A percentile compares a stretch with the other conserved stretches of the same genome.
Conservation (phyloP, 1,284 basidiomycete species). For the Malassezia dermatis region DNA sequence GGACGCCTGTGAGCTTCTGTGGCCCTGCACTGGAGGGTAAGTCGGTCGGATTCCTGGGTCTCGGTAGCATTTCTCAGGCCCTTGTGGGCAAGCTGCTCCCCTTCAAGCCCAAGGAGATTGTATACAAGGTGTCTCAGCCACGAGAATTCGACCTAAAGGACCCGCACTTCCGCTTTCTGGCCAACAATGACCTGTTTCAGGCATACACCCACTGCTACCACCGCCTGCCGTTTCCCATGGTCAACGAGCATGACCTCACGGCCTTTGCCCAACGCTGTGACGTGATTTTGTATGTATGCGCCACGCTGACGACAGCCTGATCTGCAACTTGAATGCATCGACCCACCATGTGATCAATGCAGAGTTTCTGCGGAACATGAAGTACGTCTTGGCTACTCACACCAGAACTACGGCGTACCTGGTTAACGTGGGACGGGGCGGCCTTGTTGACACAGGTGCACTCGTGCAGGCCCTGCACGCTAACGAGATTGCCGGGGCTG, state of each 20-base stretch:
- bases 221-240: constrained; percentile 18
- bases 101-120: constrained; percentile 23
- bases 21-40: constrained; percentile 58
- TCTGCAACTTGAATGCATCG: constrained; percentile 64
- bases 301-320: constrained; percentile 50
- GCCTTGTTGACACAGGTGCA: constrained; percentile 71
- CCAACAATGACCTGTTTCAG: constrained; percentile 14
- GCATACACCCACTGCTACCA: background rate
- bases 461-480: constrained; percentile 67
- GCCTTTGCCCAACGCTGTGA: constrained; percentile 23
- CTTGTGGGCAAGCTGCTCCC: constrained; percentile 22
- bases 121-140: constrained; percentile 29
- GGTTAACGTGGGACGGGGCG: constrained; percentile 48
- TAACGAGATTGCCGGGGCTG: constrained; percentile 77
- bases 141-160: constrained; percentile 22
- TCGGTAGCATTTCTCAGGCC: constrained; percentile 51
- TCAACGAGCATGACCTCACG: constrained; percentile 24
- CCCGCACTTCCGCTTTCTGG: constrained; percentile 21
- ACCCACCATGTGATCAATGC: constrained; percentile 67
- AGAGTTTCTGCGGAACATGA: constrained; percentile 69
- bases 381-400: constrained; percentile 51
- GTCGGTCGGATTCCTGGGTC: constrained; percentile 80
- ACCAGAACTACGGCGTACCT: constrained; percentile 24
- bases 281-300: constrained; percentile 22
- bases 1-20: constrained; percentile 64